These are phyloP conservation scores for Digitaria exilis DNA, from an alignment of 202 grass and related monocot species.

Conservation along the genomic window DNA sequence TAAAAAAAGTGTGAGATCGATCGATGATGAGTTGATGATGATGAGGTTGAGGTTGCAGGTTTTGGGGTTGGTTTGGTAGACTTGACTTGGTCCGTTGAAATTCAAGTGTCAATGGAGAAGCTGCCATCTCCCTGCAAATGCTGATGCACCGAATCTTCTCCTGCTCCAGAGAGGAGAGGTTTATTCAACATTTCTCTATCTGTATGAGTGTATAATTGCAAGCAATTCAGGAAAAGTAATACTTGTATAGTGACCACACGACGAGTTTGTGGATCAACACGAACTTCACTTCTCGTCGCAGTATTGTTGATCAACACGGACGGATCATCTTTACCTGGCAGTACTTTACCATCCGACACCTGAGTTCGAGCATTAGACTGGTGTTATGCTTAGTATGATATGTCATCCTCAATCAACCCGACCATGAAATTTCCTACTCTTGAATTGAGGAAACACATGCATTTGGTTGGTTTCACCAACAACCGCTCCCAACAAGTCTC, in stretches of 20 bases:
- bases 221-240: too few species aligned
- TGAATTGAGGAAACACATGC: too few species aligned
- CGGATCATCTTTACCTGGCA: too few species aligned
- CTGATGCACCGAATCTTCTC: background rate
- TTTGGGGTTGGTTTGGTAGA: slow-evolving; percentile 41
- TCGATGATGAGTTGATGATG: slow-evolving; percentile 28
- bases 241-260: background rate
- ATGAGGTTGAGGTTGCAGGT: background rate
- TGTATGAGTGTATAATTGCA: too few species aligned
- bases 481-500: background rate
- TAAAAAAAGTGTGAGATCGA: too few species aligned
- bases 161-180: background rate
- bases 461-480: background rate
- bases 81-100: slow-evolving; percentile 54
- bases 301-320: too few species aligned
- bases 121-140: background rate
- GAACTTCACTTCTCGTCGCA: too few species aligned
- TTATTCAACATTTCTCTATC: too few species aligned
- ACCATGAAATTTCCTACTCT: too few species aligned
- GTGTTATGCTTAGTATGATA: background rate
- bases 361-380: too few species aligned
- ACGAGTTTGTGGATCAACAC: background rate
- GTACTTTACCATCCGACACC: too few species aligned
- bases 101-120: slow-evolving; percentile 50
- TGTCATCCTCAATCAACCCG: background rate